Base-by-base conservation (phyloP, 176 grass and related monocot species). In the Oropetium thomaeum region DNA sequence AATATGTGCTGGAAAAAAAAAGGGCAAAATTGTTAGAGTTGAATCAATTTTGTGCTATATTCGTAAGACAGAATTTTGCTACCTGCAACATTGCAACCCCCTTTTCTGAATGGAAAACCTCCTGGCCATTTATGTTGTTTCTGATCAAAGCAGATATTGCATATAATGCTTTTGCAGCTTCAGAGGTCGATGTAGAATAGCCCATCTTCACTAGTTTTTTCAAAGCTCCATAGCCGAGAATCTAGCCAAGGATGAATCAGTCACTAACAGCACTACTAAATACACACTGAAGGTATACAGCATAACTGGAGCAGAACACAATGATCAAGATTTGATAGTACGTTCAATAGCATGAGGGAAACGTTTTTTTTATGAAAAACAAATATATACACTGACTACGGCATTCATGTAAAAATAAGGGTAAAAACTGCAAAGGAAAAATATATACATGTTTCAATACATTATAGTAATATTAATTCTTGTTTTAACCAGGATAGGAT, bases 151-250 rank as follows among this genome's bases (percentile, higher is more conserved):
- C 75, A 71, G 91, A 92, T 82, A 95, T 90, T 43, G 91, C 82
- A 76, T 99, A 95, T 41, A 98, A 74, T 44, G 89, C 91, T 77
- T 95, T 99, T 30, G 87, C 52, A 40, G 91, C 84, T 90, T 95
- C 96, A 76, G 92, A 87, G 44, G 71, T 48, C 52, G 82, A 90
- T 44, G 62, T 92, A 15, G 91, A 94, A 80, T 90, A 78, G 9
- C 92, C 89, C 96, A 99, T 95, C 79, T 95, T 92, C 79, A 92
- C 86, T 76, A 98, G 75, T 82, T 80, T 88, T 40, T 49, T 62
- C 52, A 98, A 73, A 81, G 89, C 76, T 82, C 91, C 96, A 84
- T 92, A 86, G 83, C 70, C 79, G 27, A 95, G 79, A 82, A 92
- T 92, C 91, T 95, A 83, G 26, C 45, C 66, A 83, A 40, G 22